Evolutionary conservation across 805 yeast genomes (phyloP).

Genomic region (Kuraishia hungarica): DNA sequence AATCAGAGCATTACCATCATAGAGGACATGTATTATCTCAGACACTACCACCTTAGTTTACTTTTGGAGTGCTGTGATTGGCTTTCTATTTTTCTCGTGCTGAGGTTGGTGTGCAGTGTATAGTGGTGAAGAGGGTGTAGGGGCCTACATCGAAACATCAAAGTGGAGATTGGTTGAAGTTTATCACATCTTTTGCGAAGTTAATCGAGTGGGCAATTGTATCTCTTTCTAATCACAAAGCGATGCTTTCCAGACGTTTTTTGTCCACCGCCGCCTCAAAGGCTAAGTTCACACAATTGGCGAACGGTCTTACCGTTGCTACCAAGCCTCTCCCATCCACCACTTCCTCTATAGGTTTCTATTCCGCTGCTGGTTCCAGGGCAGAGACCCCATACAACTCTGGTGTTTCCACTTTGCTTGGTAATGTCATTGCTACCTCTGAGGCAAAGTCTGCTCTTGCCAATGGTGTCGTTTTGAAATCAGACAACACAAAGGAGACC

Average conservation of each 20-base stretch:
- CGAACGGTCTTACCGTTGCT: constrained; percentile 70
- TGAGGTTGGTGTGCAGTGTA: background rate
- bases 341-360: constrained; percentile 60
- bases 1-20: background rate
- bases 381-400: constrained; percentile 75
- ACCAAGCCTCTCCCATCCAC: constrained; percentile 54
- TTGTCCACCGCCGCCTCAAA: constrained; percentile 49
- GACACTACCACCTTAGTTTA: background rate
- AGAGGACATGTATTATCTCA: background rate
- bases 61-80: background rate
- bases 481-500: constrained; percentile 53
- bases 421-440: constrained; percentile 36
- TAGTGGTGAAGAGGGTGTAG: constrained; percentile 1
- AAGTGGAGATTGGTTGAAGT: background rate
- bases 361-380: constrained; percentile 71
- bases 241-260: constrained; percentile 42
- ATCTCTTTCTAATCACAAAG: background rate
- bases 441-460: constrained; percentile 25
- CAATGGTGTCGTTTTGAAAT: constrained; percentile 48
- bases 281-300: constrained; percentile 62
- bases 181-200: background rate
- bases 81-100: background rate
- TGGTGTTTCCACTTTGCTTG: constrained; percentile 65
- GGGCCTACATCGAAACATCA: background rate
- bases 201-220: background rate